Evolutionary conservation across 2,329 filamentous ascomycete species (phyloP), one percentile per base, ranked within the genome.

Genomic region (Talaromyces amestolkiae): DNA sequence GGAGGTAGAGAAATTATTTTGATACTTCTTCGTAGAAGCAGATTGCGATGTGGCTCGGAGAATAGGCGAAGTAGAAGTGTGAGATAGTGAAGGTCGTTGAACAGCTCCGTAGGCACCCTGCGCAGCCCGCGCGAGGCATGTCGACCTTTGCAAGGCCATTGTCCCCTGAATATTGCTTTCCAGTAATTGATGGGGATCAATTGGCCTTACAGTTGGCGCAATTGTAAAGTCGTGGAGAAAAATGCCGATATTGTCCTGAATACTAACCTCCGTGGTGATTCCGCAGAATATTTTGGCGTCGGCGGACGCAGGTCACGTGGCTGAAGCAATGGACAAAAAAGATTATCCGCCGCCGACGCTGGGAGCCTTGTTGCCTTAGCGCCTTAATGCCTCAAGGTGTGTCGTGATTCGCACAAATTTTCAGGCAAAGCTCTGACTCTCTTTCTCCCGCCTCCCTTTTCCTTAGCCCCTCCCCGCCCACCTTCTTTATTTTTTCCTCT

Each of bases 51-150:
- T 51, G 17, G 27, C 27, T 4, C 59, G 22, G 41, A 63, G 39
- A 9, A 39, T 35, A 8, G 58, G 51, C 24, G 37, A 58, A 51
- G 64, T 54, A 56, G 70, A 68, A 64, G 67, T 83, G 80, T 41
- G 82, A 77, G 65, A 81, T 79, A 61, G 79, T 79, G 68, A 77
- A 77, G 67, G 81, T 74, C 73, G 72, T 70, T 70, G 71, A 69
- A 68, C 68, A 64, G 70, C 66, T 64, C 72, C 70, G 64, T 72
- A 72, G 63, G 76, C 67, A 35, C 73, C 71, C 65, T 77, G 74
- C 49, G 72, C 68, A 58, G 77, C 71, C 65, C 76, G 74, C 54
- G 72, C 68, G 58, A 78, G 70, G 68, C 74, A 72, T 69, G 69
- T 75, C 65, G 77, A 72, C 65, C 72, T 76, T 68, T 75, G 73